Conservation (phyloP, 345 rosid species). For the Murraya koenigii region DNA sequence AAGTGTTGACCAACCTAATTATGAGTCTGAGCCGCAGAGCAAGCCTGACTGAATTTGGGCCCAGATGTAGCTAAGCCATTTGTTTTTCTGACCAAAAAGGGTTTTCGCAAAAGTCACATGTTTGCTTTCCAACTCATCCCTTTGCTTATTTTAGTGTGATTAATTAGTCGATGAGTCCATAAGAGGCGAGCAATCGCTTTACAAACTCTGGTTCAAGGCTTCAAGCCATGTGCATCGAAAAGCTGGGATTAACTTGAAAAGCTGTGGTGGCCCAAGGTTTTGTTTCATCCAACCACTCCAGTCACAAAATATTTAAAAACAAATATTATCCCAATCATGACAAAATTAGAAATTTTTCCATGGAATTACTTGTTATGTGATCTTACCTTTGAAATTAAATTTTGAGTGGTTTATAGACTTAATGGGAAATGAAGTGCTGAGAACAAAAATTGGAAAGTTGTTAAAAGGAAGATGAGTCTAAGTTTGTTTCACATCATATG, state of each 20-base stretch:
- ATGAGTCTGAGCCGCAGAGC: no score
- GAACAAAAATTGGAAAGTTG: constrained; percentile 8
- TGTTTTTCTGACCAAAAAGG: background rate
- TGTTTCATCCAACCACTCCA: background rate
- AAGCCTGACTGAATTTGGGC: background rate
- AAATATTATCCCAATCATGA: background rate
- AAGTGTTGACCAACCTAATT: no score
- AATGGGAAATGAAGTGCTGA: background rate
- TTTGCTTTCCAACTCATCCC: background rate
- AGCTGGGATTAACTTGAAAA: background rate
- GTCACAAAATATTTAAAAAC: background rate
- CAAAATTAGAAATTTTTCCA: background rate
- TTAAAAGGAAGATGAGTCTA: background rate
- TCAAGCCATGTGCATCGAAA: background rate
- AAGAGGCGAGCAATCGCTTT: background rate
- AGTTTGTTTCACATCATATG: constrained; percentile 13
- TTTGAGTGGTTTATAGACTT: background rate
- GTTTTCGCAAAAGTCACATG: background rate
- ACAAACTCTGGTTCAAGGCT: background rate
- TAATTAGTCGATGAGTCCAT: background rate
- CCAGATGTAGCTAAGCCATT: background rate
- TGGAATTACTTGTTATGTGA: background rate
- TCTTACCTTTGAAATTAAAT: background rate
- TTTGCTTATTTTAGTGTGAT: background rate
- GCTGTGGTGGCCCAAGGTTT: background rate